phyloP scores from a whole-genome alignment of 73 alveolate species.

The Durusdinium trenchii region DNA sequence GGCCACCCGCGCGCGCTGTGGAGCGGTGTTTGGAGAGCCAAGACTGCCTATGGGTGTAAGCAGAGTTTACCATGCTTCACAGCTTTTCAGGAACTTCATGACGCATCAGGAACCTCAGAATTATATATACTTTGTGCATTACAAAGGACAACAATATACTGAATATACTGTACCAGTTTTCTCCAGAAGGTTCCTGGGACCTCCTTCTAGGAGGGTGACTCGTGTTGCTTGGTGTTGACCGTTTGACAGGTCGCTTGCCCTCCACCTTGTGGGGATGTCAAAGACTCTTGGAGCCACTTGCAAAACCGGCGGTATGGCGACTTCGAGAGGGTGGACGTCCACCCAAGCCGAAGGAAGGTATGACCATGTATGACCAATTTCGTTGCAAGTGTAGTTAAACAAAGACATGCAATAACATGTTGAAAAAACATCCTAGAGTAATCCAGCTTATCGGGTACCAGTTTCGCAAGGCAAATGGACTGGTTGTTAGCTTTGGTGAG shows the following conservation, averaged over 20 bases:
- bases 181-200: neutral
- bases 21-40: neutral
- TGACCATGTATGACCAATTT: neutral
- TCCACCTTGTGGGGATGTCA: slow-evolving; percentile 30
- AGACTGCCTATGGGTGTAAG: neutral
- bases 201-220: neutral
- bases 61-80: neutral
- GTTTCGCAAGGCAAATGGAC: too few species aligned
- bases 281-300: slow-evolving; percentile 22
- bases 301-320: neutral
- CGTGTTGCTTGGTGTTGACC: neutral
- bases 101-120: neutral
- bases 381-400: neutral
- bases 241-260: slow-evolving; percentile 81
- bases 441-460: too few species aligned
- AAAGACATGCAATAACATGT: neutral
- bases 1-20: neutral
- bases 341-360: too few species aligned
- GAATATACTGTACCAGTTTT: too few species aligned
- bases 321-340: too few species aligned
- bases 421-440: neutral
- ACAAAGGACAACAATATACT: too few species aligned
- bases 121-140: neutral
- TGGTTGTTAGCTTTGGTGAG: too few species aligned
- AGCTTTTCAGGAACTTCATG: neutral